A percentile compares a stretch with the other conserved stretches of the same genome.
phyloP scores from a whole-genome alignment of 176 grass and related monocot species.

The Bothriochloa decipiens region DNA sequence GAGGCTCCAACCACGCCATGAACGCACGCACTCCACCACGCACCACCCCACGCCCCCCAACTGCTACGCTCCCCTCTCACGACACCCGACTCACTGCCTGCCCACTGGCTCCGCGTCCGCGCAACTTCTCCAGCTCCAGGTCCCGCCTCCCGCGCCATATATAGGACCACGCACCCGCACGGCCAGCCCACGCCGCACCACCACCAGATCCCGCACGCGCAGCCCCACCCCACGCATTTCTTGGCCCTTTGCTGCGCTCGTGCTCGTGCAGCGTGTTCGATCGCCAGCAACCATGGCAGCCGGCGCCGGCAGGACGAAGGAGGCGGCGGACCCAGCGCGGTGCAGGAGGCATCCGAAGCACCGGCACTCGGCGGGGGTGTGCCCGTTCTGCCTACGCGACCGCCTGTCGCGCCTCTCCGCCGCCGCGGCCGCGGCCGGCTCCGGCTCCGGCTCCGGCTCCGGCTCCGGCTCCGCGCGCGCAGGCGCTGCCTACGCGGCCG shows the following conservation, averaged over 20 bases:
- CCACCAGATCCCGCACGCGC: neutral
- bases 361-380: conserved; percentile 67
- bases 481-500: neutral
- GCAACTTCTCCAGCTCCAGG: conserved; percentile 29
- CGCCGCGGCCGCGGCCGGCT: neutral
- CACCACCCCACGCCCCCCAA: neutral
- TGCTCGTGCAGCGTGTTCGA: neutral
- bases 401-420: conserved; percentile 63
- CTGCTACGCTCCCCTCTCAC: neutral
- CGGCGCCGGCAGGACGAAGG: conserved; percentile 37
- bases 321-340: conserved; percentile 40
- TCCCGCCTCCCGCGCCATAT: conserved; percentile 20
- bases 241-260: neutral
- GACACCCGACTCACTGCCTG: conserved; percentile 13
- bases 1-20: conserved; percentile 18
- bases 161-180: conserved; percentile 42
- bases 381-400: conserved; percentile 86
- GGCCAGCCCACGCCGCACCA: conserved; percentile 33
- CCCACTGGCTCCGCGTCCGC: neutral
- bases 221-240: neutral
- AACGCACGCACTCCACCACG: conserved; percentile 33
- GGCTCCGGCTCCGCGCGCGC: neutral
- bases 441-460: neutral
- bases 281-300: conserved; percentile 2
- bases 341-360: conserved; percentile 83